These are phyloP conservation scores for Hordeum pubiflorum DNA, from an alignment of 202 grass and related monocot genomes.

Conservation along the genomic window DNA sequence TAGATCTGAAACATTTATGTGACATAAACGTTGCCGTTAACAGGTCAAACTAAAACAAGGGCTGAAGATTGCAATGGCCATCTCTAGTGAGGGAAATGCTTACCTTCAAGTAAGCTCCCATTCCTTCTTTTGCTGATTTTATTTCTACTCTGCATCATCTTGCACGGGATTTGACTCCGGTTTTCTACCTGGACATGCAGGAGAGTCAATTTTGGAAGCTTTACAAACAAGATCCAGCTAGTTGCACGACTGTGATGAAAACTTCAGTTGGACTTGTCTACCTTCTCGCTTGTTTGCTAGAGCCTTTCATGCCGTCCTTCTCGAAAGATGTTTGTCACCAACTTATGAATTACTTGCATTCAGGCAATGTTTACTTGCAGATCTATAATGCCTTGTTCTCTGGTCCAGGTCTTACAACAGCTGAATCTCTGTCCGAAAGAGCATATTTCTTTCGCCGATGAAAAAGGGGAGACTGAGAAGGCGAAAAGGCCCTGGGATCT, in stretches of 20 bases:
- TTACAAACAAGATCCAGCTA: slow-evolving; percentile 49
- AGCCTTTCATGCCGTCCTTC: slow-evolving; percentile 67
- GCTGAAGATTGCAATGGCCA: slow-evolving; percentile 60
- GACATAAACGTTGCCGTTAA: slow-evolving; percentile 5
- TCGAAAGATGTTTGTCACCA: slow-evolving; percentile 34
- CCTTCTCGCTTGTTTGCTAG: slow-evolving; percentile 57
- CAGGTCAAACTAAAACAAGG: slow-evolving; percentile 93
- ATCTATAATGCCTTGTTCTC: slow-evolving; percentile 17
- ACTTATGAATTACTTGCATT: slow-evolving; percentile 16
- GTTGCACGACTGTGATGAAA: slow-evolving; percentile 52
- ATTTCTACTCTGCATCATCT: not conserved
- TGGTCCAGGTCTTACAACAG: slow-evolving; percentile 56
- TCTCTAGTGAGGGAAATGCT: slow-evolving; percentile 70
- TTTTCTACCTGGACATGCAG: slow-evolving; percentile 22
- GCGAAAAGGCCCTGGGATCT: slow-evolving; percentile 71
- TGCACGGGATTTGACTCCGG: not conserved
- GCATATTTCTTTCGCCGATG: slow-evolving; percentile 54
- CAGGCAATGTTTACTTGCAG: not conserved
- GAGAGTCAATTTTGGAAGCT: slow-evolving; percentile 58
- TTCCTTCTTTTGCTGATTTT: not conserved
- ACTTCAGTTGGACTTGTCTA: slow-evolving; percentile 50
- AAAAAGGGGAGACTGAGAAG: slow-evolving; percentile 45
- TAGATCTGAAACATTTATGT: not conserved
- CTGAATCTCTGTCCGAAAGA: slow-evolving; percentile 51
- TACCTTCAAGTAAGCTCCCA: slow-evolving; percentile 59